Conservation (phyloP, 176 grass and related monocot species). For the Oryza glaberrima region DNA sequence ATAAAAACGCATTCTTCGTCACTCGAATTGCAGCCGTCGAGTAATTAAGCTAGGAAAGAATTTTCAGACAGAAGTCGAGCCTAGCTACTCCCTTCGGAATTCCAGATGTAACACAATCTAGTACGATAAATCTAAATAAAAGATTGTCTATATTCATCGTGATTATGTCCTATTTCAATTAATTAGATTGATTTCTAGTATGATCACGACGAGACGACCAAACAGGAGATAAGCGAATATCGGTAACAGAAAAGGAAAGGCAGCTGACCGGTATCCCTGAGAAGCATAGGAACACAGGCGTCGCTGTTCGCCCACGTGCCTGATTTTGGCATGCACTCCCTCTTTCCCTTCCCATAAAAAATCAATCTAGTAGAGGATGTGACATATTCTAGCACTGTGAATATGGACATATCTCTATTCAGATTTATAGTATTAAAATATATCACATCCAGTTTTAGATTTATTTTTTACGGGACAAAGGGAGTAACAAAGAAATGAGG, state of each 20-base stretch:
- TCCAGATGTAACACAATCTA: too few relatives aligned
- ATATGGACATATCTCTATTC: too few relatives aligned
- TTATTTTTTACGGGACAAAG: too few relatives aligned
- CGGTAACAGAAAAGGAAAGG: not conserved
- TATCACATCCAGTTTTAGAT: too few relatives aligned
- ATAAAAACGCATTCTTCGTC: not conserved
- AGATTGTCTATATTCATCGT: too few relatives aligned
- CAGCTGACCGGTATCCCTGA: not conserved
- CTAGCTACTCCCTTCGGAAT: too few relatives aligned
- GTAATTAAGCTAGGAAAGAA: not conserved
- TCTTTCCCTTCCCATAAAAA: too few relatives aligned
- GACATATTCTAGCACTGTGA: too few relatives aligned
- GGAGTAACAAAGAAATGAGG: not conserved
- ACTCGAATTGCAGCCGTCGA: not conserved
- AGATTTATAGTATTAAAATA: too few relatives aligned
- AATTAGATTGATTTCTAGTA: not conserved
- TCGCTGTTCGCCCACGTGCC: slow-evolving; percentile 40
- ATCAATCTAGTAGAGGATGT: fast-evolving
- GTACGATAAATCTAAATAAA: too few relatives aligned
- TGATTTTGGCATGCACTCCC: not conserved
- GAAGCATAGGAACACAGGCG: slow-evolving; percentile 11
- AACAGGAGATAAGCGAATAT: not conserved
- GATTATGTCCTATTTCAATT: too few relatives aligned
- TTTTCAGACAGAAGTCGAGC: not conserved
- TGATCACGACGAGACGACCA: not conserved